These are phyloP conservation scores for Verticillium dahliae DNA, from an alignment of 2,329 filamentous ascomycete genomes.

Conservation along the genomic window DNA sequence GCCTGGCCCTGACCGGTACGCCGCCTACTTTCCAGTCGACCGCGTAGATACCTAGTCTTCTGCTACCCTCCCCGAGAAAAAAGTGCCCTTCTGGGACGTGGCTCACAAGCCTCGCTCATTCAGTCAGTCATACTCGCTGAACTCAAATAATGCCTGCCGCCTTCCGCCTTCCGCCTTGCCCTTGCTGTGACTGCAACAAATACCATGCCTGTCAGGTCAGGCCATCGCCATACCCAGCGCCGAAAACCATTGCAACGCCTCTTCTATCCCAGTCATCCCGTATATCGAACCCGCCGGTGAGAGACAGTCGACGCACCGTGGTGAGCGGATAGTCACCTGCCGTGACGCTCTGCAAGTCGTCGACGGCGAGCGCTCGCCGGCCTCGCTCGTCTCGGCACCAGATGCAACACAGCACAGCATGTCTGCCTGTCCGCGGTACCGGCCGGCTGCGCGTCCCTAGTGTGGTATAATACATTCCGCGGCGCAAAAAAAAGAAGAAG, in stretches of 20 bases:
- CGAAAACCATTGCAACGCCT: neutral
- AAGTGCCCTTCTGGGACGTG: neutral
- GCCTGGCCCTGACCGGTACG: neutral
- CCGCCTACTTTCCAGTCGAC: neutral
- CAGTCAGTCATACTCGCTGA: neutral
- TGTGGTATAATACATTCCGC: neutral
- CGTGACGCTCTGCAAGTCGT: too few relatives aligned
- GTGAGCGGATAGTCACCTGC: neutral
- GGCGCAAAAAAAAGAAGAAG: neutral
- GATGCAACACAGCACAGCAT: neutral
- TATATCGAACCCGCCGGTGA: neutral
- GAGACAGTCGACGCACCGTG: neutral
- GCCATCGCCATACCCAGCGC: neutral
- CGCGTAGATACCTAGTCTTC: neutral
- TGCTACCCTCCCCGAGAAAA: neutral
- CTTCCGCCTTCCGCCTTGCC: neutral
- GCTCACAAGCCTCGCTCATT: neutral
- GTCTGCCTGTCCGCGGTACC: neutral
- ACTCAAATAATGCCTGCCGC: neutral
- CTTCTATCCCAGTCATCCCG: neutral
- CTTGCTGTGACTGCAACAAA: neutral
- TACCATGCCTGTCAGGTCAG: neutral
- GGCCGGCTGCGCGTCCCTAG: neutral
- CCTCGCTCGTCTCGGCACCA: neutral
- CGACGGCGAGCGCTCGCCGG: neutral